phyloP scores from a whole-genome alignment of 345 rosid genomes.

The Trapa bicornis region DNA sequence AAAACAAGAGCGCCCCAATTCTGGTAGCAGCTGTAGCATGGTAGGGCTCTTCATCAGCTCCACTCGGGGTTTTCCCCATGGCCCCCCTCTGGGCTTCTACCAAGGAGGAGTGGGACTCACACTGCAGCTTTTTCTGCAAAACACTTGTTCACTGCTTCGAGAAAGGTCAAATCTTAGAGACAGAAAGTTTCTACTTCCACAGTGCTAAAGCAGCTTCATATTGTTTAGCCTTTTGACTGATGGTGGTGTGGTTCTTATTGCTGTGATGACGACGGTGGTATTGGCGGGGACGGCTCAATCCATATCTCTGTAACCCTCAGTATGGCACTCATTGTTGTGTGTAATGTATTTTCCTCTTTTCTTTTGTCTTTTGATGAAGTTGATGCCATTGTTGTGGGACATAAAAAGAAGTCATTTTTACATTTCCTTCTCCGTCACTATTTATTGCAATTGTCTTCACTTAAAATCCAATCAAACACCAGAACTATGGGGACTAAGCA shows the following conservation, averaged over 20 bases:
- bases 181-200: too few species aligned
- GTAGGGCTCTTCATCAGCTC: background rate
- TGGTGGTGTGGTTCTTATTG: background rate
- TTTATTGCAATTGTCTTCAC: background rate
- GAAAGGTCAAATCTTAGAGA: background rate
- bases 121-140: background rate
- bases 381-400: conserved; percentile 1
- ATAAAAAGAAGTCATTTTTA: background rate
- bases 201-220: too few species aligned
- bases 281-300: conserved; percentile 12
- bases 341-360: background rate
- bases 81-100: background rate
- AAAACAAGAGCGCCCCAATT: too few species aligned
- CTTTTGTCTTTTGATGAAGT: background rate
- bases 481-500: too few species aligned
- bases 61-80: background rate
- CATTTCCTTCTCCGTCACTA: background rate
- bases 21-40: background rate
- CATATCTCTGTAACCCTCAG: background rate
- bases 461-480: too few species aligned
- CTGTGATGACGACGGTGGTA: conserved; percentile 4
- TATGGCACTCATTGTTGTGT: background rate
- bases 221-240: background rate
- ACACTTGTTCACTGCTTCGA: background rate
- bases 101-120: background rate